Evolutionary conservation across 108 stramenopile species (phyloP).

Genomic region (Nannochloropsis granulata): DNA sequence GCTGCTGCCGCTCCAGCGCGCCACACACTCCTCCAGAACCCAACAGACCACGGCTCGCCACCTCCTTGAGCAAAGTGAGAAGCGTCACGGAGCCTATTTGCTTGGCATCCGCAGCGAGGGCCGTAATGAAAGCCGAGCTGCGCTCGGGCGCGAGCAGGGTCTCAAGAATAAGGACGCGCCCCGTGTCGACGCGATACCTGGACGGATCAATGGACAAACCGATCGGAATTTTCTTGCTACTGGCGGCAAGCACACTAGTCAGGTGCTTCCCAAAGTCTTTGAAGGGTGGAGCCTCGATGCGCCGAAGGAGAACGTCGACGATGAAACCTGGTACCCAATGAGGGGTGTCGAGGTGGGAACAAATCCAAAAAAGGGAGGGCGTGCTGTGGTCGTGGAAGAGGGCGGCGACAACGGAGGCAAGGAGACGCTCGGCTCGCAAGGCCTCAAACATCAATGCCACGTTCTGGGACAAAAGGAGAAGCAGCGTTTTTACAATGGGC

Average conservation of each 20-base stretch:
- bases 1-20: not conserved
- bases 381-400: not conserved
- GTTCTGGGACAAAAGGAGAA: not conserved
- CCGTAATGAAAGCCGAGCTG: not conserved
- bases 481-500: too few relatives aligned
- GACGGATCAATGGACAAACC: not conserved
- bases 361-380: not conserved
- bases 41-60: not conserved
- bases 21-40: not conserved
- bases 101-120: not conserved
- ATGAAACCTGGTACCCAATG: not conserved
- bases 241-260: not conserved
- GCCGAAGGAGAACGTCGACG: not conserved
- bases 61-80: not conserved
- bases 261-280: not conserved
- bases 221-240: not conserved
- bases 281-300: not conserved
- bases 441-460: not conserved
- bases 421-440: not conserved
- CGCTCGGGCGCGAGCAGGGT: not conserved
- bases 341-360: not conserved
- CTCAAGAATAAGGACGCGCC: not conserved
- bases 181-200: not conserved
- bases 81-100: not conserved
- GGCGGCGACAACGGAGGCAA: not conserved